Evolutionary conservation across 2,329 filamentous ascomycete species (phyloP).

Genomic region (Rhynchosporium agropyri): DNA sequence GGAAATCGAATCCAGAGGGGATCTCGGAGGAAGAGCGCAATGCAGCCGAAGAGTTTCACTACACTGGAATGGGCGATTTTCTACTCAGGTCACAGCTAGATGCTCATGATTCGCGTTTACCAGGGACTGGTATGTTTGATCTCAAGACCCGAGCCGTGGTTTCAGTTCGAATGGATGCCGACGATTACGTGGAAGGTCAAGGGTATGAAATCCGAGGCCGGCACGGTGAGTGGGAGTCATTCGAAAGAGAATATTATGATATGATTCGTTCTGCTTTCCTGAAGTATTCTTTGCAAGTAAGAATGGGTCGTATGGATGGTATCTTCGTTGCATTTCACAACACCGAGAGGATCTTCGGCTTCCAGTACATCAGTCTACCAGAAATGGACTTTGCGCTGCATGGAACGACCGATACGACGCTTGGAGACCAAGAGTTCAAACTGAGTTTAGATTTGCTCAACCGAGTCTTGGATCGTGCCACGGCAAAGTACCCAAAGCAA

Average conservation of each 20-base stretch:
- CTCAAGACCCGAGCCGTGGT: slow-evolving; percentile 93
- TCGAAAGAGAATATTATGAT: slow-evolving; percentile 93
- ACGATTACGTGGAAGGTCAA: slow-evolving; percentile 69
- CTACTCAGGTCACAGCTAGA: slow-evolving; percentile 95
- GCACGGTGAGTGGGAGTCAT: slow-evolving; percentile 84
- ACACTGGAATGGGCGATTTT: slow-evolving; percentile 82
- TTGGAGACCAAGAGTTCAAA: slow-evolving; percentile 87
- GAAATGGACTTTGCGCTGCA: slow-evolving; percentile 95
- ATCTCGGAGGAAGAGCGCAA: slow-evolving; percentile 72
- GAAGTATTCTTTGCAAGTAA: slow-evolving; percentile 95
- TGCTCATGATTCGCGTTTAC: slow-evolving; percentile 81
- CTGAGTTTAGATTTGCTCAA: slow-evolving; percentile 79
- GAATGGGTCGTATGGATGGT: slow-evolving; percentile 97
- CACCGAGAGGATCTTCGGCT: slow-evolving; percentile 91
- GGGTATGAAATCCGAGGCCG: slow-evolving; percentile 84
- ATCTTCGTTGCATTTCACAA: slow-evolving; percentile 98
- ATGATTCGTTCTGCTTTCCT: slow-evolving; percentile 94
- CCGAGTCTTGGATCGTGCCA: slow-evolving; percentile 74
- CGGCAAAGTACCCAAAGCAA: slow-evolving; percentile 71
- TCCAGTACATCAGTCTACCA: slow-evolving; percentile 84
- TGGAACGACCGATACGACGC: slow-evolving; percentile 63
- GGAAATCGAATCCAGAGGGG: slow-evolving; percentile 66
- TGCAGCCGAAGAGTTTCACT: slow-evolving; percentile 81
- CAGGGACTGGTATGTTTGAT: slow-evolving; percentile 93
- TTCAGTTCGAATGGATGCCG: slow-evolving; percentile 84